A percentile compares a stretch with the other conserved stretches of the same genome.
Evolutionary conservation across 2,329 filamentous ascomycete species (phyloP).

Genomic region (Alternaria brassicae): DNA sequence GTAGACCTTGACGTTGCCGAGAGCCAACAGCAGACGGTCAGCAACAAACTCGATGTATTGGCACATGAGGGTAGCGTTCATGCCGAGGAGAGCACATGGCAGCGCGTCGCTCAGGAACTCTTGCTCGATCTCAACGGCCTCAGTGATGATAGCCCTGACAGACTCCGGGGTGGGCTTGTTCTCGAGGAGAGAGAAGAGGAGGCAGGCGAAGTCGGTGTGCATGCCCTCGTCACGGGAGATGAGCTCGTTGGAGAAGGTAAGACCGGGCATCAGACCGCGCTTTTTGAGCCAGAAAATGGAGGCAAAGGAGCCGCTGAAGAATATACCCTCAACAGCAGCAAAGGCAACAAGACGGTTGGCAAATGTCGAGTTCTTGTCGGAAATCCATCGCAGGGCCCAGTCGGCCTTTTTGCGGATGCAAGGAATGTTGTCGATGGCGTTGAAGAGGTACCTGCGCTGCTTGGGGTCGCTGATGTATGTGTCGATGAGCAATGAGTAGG

Average conservation of each 20-base stretch:
- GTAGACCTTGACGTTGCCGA: conserved; percentile 95
- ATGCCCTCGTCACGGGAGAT: conserved; percentile 99
- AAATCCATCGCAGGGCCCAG: conserved; percentile 95
- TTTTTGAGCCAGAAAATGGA: conserved; percentile 99
- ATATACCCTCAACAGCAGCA: conserved; percentile 97
- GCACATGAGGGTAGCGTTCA: conserved; percentile 98
- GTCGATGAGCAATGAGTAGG: conserved; percentile 98
- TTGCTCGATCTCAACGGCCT: conserved; percentile 93
- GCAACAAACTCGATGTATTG: conserved; percentile 99
- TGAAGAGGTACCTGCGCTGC: conserved; percentile 94
- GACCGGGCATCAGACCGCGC: conserved; percentile 96
- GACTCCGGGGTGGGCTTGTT: conserved; percentile 83
- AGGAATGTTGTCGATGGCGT: conserved; percentile 98
- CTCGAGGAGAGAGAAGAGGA: conserved; percentile 96
- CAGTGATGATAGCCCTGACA: conserved; percentile 87
- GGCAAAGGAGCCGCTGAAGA: conserved; percentile 98
- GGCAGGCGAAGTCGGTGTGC: conserved; percentile 98
- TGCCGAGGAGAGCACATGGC: conserved; percentile 90
- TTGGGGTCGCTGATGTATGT: conserved; percentile 98
- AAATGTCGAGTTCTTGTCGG: conserved; percentile 91
- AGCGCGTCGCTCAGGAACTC: conserved; percentile 98
- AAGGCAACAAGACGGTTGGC: conserved; percentile 96
- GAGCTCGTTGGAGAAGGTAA: conserved; percentile 99
- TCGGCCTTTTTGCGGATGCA: conserved; percentile 99
- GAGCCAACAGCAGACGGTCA: conserved; percentile 88